Conservation (phyloP, 345 rosid genomes). For the Eucalyptus regnans region DNA sequence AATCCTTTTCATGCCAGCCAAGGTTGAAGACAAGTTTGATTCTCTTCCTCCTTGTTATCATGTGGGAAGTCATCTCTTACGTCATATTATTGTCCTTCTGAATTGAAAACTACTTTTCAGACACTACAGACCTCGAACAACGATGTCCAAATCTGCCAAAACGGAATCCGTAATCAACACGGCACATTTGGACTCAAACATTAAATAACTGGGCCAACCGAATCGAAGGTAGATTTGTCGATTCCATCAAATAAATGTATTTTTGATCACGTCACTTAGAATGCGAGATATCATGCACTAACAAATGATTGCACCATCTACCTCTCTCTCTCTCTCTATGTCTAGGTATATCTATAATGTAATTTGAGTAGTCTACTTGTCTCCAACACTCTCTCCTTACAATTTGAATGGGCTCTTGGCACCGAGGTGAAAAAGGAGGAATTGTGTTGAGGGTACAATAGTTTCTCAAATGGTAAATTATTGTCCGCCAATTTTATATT, state of each 20-base stretch:
- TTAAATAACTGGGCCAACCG: background rate
- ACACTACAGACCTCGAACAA: background rate
- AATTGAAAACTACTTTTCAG: background rate
- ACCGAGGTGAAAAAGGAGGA: background rate
- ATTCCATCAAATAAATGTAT: background rate
- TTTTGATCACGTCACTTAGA: background rate
- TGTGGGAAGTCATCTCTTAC: background rate
- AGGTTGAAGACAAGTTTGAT: background rate
- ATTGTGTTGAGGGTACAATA: background rate
- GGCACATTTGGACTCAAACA: background rate
- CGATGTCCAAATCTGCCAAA: background rate
- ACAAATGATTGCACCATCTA: background rate
- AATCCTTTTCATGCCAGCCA: background rate
- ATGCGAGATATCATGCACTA: background rate
- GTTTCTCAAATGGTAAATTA: background rate
- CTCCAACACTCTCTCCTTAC: background rate
- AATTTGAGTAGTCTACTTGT: background rate
- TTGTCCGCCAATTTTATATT: background rate
- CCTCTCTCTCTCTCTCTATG: background rate
- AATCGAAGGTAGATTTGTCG: background rate
- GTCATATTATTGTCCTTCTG: background rate
- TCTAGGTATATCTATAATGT: background rate
- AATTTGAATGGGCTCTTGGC: background rate
- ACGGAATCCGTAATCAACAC: background rate
- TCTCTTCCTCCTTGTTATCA: background rate